phyloP scores from a whole-genome alignment of 2,329 filamentous ascomycete genomes.

The Lizonia empirigonia region DNA sequence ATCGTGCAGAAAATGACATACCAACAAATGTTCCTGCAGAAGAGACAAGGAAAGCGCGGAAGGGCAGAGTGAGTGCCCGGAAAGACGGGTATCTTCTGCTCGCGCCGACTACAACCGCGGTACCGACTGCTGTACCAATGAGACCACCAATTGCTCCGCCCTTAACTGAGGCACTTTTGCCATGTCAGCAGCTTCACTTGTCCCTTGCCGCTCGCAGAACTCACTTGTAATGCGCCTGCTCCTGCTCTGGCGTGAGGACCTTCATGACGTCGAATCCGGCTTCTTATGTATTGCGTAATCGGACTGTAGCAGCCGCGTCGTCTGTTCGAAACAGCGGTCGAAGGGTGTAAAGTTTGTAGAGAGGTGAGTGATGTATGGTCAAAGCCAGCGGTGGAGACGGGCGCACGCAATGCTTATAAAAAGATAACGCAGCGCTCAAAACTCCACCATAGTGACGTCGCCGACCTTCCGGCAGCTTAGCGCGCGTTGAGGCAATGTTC shows the following conservation, averaged over 20 bases:
- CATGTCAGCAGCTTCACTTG: constrained; percentile 17
- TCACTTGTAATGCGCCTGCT: constrained; percentile 79
- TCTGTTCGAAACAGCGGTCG: neutral
- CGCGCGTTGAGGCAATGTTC: constrained; percentile 34
- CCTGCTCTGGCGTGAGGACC: constrained; percentile 92
- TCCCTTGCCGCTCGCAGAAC: constrained; percentile 17
- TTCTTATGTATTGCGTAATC: neutral
- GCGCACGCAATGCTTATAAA: constrained; percentile 33
- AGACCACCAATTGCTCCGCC: constrained; percentile 77
- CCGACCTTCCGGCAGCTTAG: constrained; percentile 33
- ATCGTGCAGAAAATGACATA: constrained; percentile 27
- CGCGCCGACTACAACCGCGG: constrained; percentile 70
- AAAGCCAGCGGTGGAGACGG: constrained; percentile 11
- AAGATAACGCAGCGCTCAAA: constrained; percentile 33
- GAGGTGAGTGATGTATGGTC: constrained; percentile 5
- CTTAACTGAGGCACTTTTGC: constrained; percentile 69
- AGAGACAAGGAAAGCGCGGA: constrained; percentile 87
- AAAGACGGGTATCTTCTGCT: constrained; percentile 76
- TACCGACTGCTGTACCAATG: constrained; percentile 69
- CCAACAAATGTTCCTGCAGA: constrained; percentile 82
- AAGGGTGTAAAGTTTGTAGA: neutral
- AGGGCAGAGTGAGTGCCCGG: constrained; percentile 81
- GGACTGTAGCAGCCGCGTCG: neutral
- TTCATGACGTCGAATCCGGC: constrained; percentile 68
- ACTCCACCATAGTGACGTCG: constrained; percentile 46